Conservation (phyloP, 2,329 filamentous ascomycete genomes). For the Alternaria brassicae region DNA sequence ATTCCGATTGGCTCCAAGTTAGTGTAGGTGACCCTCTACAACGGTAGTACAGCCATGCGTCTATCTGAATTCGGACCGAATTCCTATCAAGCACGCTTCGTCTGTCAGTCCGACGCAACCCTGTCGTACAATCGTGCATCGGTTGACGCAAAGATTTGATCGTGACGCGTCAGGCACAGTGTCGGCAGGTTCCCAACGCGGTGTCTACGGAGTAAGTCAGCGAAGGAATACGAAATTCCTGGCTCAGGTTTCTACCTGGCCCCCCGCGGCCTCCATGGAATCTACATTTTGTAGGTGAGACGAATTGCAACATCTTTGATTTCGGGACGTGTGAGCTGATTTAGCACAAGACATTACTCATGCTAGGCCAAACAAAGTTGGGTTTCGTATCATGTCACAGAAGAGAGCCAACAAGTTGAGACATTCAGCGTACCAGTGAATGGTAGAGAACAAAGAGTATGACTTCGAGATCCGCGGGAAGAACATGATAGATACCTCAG, state of each 20-base stretch:
- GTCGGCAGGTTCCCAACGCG: background rate
- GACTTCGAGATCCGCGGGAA: background rate
- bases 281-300: background rate
- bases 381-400: background rate
- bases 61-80: background rate
- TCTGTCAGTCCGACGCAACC: background rate
- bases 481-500: background rate
- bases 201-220: background rate
- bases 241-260: background rate
- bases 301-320: background rate
- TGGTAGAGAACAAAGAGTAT: background rate
- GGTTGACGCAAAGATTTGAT: background rate
- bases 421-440: background rate
- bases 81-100: background rate
- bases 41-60: background rate
- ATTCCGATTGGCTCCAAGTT: background rate
- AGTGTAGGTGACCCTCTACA: background rate
- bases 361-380: background rate
- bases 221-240: background rate
- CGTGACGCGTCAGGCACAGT: background rate
- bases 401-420: background rate
- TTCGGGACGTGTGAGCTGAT: background rate
- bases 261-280: background rate
- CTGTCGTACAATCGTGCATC: background rate
- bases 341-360: background rate